Evolutionary conservation across 805 yeast species (phyloP).

Genomic region (Saccharomycopsis sp.): DNA sequence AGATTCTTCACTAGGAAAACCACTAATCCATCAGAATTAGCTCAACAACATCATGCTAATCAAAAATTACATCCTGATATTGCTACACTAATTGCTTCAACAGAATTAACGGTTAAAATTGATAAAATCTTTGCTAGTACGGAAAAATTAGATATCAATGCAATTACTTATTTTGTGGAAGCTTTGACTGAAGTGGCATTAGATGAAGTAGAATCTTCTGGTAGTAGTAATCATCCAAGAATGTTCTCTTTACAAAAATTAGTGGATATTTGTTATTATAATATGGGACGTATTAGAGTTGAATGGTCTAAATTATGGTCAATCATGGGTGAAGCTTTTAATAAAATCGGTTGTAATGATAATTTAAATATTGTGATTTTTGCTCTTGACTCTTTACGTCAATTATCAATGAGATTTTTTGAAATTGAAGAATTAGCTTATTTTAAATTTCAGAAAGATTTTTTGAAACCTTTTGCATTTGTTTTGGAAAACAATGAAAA

Average conservation of each 20-base stretch:
- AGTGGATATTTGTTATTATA: conserved; percentile 95
- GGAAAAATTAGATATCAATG: conserved; percentile 66
- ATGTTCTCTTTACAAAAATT: conserved; percentile 89
- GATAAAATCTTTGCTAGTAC: conserved; percentile 85
- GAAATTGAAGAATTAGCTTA: conserved; percentile 92
- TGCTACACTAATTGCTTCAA: conserved; percentile 46
- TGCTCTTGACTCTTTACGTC: conserved; percentile 91
- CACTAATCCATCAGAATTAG: conserved; percentile 52
- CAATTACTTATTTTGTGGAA: conserved; percentile 76
- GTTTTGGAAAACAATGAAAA: conserved; percentile 60
- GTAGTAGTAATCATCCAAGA: conserved; percentile 73
- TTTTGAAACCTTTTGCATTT: conserved; percentile 80
- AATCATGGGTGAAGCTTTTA: conserved; percentile 83
- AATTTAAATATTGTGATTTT: conserved; percentile 73
- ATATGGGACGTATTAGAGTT: conserved; percentile 90
- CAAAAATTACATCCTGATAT: conserved; percentile 54
- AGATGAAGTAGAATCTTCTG: conserved; percentile 87
- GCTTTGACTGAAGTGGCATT: conserved; percentile 79
- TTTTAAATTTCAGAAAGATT: conserved; percentile 91
- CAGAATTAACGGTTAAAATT: conserved; percentile 67
- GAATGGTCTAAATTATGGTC: conserved; percentile 97
- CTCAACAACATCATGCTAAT: conserved; percentile 59
- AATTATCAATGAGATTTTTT: conserved; percentile 82
- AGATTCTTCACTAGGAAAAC: conserved; percentile 21
- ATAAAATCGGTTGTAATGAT: conserved; percentile 69